Evolutionary conservation across 106 monocot genomes (phyloP), one percentile per base, ranked within the genome.

Genomic region (Allium cepa): DNA sequence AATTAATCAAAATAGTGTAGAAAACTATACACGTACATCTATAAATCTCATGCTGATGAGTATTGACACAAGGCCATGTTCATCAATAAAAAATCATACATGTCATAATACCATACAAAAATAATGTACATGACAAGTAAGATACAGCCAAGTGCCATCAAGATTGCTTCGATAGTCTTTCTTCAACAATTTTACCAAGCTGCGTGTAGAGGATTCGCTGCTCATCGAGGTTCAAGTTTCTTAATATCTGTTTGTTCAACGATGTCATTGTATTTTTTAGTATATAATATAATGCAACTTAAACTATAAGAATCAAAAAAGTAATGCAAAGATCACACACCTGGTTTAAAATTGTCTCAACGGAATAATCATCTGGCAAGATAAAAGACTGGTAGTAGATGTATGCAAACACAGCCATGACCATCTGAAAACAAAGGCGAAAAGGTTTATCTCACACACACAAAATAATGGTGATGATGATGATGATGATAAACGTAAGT

Each of bases 381-480:
- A 99, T 70, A 71, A 99, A 99, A n/a, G 97, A 99, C 57, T 99
- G 97, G 50, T 92, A 87, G 66, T 99, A 99, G 79, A 89, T 97
- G 75, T 92, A 97, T 28, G 92, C 92, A 76, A 97, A 97, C 17
- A 97, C 97, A 15, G 97, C 97, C 87, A 99, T 99, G 56, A 93
- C 92, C 97, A 99, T 99, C 97, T 99, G 74, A 68, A 14, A 17
- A 61, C 48, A 69, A 46, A 27, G 62, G 36, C 5, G 36, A 36
- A 36, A 5, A 2, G 36, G 36, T 36, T 36, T 36, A 36, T 36
- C 0, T 3, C 36, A 36, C 36, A 36, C 36, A 36, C 36, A 36
- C 22, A 36, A 4, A 36, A 36, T 3, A 36, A 36, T 36, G 36
- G 4, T 4, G 4, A 36, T 4, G 36, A 36, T 3, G 36, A 36